Conservation (phyloP, 345 rosid genomes). For the Odontarrhena argentea region DNA sequence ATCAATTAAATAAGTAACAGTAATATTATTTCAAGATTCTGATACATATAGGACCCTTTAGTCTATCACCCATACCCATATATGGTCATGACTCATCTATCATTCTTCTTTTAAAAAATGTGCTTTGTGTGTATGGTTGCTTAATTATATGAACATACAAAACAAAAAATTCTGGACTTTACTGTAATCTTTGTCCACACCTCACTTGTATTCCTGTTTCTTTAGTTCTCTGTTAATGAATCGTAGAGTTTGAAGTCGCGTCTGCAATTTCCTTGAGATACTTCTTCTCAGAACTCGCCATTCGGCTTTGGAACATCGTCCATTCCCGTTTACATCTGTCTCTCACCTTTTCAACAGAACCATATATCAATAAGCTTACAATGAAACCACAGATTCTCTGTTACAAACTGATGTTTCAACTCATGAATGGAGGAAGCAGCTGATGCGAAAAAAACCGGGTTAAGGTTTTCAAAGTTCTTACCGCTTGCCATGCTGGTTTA, state of each 20-base stretch:
- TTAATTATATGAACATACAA: slow-evolving; percentile 22
- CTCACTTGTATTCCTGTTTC: slow-evolving; percentile 24
- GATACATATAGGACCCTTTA: neutral
- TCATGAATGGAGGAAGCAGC: neutral
- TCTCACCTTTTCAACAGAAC: slow-evolving; percentile 67
- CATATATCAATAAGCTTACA: slow-evolving; percentile 25
- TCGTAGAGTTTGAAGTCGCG: slow-evolving; percentile 45
- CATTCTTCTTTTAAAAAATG: neutral
- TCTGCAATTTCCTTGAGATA: slow-evolving; percentile 49
- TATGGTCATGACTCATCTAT: neutral
- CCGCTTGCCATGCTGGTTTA: slow-evolving; percentile 86
- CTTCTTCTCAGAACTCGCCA: slow-evolving; percentile 63
- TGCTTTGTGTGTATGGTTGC: slow-evolving; percentile 18
- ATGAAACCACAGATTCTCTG: slow-evolving; percentile 4
- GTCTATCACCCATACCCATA: neutral
- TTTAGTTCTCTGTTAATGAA: slow-evolving; percentile 27
- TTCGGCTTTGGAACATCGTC: slow-evolving; percentile 69
- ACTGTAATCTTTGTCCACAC: neutral
- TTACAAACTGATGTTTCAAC: neutral
- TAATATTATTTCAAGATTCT: neutral
- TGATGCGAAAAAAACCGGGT: neutral
- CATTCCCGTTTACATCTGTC: slow-evolving; percentile 90
- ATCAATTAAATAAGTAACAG: neutral
- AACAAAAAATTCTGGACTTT: slow-evolving; percentile 1
- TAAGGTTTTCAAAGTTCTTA: slow-evolving; percentile 38